Conservation (phyloP, 2,329 filamentous ascomycete species). For the Hypocreales sp. region DNA sequence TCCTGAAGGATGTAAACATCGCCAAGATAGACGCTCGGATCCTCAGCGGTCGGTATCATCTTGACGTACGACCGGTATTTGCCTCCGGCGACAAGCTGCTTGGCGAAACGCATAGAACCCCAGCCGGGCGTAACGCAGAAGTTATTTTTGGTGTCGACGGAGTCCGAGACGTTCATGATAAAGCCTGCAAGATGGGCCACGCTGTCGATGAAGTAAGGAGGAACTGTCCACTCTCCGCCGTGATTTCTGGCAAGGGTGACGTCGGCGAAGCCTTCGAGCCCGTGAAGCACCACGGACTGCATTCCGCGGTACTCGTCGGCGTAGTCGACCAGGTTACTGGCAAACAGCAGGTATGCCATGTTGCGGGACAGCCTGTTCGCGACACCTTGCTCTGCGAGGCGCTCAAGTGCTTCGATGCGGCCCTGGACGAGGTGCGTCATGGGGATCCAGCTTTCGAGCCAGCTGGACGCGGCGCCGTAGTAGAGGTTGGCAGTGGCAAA, state of each 20-base stretch:
- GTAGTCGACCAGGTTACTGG: conserved; percentile 36
- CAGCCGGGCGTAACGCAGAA: conserved; percentile 43
- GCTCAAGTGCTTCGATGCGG: conserved; percentile 38
- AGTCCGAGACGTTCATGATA: conserved; percentile 40
- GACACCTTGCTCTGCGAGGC: conserved; percentile 1
- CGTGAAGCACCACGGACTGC: conserved; percentile 36
- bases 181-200: conserved; percentile 41
- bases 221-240: conserved; percentile 28
- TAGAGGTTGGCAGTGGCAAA: conserved; percentile 11
- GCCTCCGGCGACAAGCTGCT: conserved; percentile 28
- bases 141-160: conserved; percentile 34
- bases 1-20: conserved; percentile 41
- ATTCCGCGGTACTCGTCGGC: conserved; percentile 36
- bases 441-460: conserved; percentile 38
- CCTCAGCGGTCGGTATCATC: conserved; percentile 35
- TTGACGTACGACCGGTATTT: conserved; percentile 40
- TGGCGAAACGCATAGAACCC: conserved; percentile 34
- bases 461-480: conserved; percentile 34
- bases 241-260: conserved; percentile 27
- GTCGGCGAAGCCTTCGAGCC: conserved; percentile 6
- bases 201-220: conserved; percentile 41
- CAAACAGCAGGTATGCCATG: conserved; percentile 47
- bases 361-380: conserved; percentile 4
- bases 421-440: conserved; percentile 49
- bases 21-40: conserved; percentile 25